Base-by-base conservation (phyloP, 257 asterid species). In the Przewalskia tangutica region DNA sequence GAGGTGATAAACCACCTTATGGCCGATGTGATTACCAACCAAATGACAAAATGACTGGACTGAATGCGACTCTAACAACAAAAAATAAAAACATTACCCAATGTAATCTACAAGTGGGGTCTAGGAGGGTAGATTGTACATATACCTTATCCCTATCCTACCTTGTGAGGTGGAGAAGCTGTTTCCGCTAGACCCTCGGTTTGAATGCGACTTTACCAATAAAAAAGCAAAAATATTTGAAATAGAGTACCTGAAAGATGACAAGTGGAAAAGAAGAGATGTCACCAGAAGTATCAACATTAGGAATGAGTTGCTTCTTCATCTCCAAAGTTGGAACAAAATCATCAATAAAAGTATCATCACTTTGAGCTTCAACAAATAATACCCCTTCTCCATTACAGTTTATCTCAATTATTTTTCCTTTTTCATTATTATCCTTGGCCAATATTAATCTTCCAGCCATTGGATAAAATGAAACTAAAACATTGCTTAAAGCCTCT, bases 381-480 rank as follows among this genome's bases (percentile, higher is more conserved):
- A 86, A 56, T 4, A 82, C 90, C 2, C 92, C 88, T 20, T 86
- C 90, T 2, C 81, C 86, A 18, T 84, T 85, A 81, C 92, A 89
- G 48, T 88, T 83, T 2, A 86, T 85, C 83, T 81, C 88, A 7
- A 89, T 34, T 71, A 87, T 86, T 46, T 81, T 84, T 27, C 83
- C 78, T 8, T 83, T 81, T 8, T 9, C 27, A 58, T 58, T 53
- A 53, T 13, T 20, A 64, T 80, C 84, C 18, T 81, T 82, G 3
- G 50, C 84, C 23, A 86, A 53, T 53, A 53, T 53, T 54, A 55
- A 64, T 79, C 89, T 60, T 6, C 92, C 91, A 17, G 89, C 91
- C 85, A 88, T 86, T 34, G 89, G 89, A 53, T 89, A 89, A 56
- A 88, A 89, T 8, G 87, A 79, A 14, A 88, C 90, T 6, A 89